A percentile compares a stretch with the other conserved stretches of the same genome.
Conservation (phyloP, 495 filamentous ascomycete species). For the Penicillium silybi region DNA sequence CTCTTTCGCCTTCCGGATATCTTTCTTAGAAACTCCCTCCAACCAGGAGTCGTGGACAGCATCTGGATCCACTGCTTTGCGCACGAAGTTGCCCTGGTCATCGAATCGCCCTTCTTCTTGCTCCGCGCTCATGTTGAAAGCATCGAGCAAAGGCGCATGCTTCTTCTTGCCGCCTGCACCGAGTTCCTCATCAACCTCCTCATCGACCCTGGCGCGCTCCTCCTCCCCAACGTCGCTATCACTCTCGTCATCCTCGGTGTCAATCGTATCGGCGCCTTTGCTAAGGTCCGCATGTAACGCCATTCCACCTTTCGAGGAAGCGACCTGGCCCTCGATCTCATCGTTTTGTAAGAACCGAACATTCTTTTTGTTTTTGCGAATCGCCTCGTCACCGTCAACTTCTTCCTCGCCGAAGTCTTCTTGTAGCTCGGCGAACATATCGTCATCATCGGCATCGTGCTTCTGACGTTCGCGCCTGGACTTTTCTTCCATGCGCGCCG, state of each 20-base stretch:
- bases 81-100: constrained; percentile 81
- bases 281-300: constrained; percentile 58
- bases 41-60: constrained; percentile 91
- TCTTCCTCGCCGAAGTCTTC: constrained; percentile 56
- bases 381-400: constrained; percentile 41
- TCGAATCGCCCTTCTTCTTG: constrained; percentile 93
- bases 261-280: constrained; percentile 35
- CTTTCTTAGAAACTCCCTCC: constrained; percentile 86
- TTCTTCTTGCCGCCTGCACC: constrained; percentile 87
- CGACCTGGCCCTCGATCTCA: constrained; percentile 86
- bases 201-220: constrained; percentile 63
- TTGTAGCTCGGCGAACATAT: constrained; percentile 86
- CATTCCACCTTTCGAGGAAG: constrained; percentile 65
- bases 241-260: constrained; percentile 45
- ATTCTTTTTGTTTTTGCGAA: constrained; percentile 67
- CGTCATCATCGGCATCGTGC: constrained; percentile 54
- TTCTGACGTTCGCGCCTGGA: constrained; percentile 48
- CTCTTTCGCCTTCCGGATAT: constrained; percentile 81
- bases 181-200: constrained; percentile 77
- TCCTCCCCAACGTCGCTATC: constrained; percentile 72
- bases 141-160: constrained; percentile 92
- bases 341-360: constrained; percentile 72
- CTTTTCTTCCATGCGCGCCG: constrained; percentile 60
- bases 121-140: constrained; percentile 89
- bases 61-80: constrained; percentile 86